Conservation (phyloP, 257 asterid genomes). For the Solanum appendiculatum region DNA sequence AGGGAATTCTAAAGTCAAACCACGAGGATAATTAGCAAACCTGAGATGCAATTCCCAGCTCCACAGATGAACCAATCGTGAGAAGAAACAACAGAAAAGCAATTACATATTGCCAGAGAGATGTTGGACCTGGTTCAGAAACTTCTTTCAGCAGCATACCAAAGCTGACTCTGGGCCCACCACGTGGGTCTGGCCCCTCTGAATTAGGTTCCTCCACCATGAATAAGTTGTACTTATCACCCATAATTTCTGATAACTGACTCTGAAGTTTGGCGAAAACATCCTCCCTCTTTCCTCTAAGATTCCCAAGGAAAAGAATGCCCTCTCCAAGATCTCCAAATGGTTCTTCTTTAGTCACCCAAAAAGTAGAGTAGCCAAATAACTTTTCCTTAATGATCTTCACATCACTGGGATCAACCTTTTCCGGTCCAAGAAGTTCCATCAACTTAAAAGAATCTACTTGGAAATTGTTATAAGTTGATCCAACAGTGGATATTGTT, state of each 20-base stretch:
- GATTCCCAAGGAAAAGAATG: slow-evolving; percentile 80
- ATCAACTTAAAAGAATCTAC: slow-evolving; percentile 82
- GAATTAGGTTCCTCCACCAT: slow-evolving; percentile 98
- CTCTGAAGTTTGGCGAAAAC: slow-evolving; percentile 73
- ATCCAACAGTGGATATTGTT: slow-evolving; percentile 34
- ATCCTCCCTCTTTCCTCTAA: slow-evolving; percentile 78
- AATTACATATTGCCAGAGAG: slow-evolving; percentile 94
- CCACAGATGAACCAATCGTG: slow-evolving; percentile 85
- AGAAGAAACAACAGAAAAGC: slow-evolving; percentile 76
- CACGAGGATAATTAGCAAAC: slow-evolving; percentile 19
- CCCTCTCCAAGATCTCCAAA: slow-evolving; percentile 94
- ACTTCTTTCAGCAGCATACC: slow-evolving; percentile 88
- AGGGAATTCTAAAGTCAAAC: background rate
- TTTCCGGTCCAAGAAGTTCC: slow-evolving; percentile 94
- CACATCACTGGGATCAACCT: slow-evolving; percentile 76
- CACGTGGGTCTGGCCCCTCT: slow-evolving; percentile 85
- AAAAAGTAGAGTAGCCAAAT: slow-evolving; percentile 88
- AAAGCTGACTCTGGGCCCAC: slow-evolving; percentile 98
- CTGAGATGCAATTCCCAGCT: slow-evolving; percentile 91
- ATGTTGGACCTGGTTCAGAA: slow-evolving; percentile 85
- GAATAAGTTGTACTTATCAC: slow-evolving; percentile 81
- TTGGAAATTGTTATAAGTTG: slow-evolving; percentile 68
- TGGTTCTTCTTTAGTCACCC: slow-evolving; percentile 90
- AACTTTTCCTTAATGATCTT: slow-evolving; percentile 76
- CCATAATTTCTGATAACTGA: slow-evolving; percentile 64